A percentile compares a stretch with the other conserved stretches of the same genome.
These are phyloP conservation scores for Vicia faba DNA, from an alignment of 306 rosid species.

Conservation along the genomic window DNA sequence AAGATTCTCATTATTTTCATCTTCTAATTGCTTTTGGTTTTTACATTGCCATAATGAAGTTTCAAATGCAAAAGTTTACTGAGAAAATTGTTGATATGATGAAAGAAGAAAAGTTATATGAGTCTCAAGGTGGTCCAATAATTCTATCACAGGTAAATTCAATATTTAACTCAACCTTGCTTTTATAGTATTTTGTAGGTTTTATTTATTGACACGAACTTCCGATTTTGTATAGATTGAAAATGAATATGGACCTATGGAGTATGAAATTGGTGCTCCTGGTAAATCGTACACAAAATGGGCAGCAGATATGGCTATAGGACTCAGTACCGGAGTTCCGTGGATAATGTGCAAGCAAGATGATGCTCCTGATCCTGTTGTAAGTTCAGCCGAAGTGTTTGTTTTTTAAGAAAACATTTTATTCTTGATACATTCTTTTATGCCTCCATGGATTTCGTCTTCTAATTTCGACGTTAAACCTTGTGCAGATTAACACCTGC, in stretches of 20 bases:
- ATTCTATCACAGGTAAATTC: constrained; percentile 83
- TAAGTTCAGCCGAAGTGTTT: constrained; percentile 47
- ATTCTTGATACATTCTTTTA: background rate
- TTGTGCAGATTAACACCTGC: constrained; percentile 84
- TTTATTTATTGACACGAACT: constrained; percentile 18
- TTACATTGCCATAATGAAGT: constrained; percentile 48
- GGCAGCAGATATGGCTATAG: constrained; percentile 96
- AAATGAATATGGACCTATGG: constrained; percentile 95
- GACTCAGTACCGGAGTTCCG: constrained; percentile 91
- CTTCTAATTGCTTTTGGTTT: constrained; percentile 34
- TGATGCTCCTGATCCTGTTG: constrained; percentile 98
- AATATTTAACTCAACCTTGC: constrained; percentile 28
- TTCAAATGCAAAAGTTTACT: constrained; percentile 85
- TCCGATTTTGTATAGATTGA: constrained; percentile 69
- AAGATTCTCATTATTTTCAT: background rate
- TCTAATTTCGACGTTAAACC: constrained; percentile 22
- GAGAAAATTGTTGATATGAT: constrained; percentile 82
- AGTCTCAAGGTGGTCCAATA: constrained; percentile 90
- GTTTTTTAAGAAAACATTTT: constrained; percentile 2
- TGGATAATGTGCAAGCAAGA: constrained; percentile 99
- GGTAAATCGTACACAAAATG: constrained; percentile 82
- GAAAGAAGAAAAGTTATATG: constrained; percentile 86
- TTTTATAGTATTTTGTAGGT: constrained; percentile 3
- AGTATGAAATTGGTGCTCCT: constrained; percentile 78
- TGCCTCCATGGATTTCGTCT: constrained; percentile 5